Percentiles rank a stretch among this genome's conserved stretches.
Conservation (phyloP, 805 yeast species). For the Candida argentea region DNA sequence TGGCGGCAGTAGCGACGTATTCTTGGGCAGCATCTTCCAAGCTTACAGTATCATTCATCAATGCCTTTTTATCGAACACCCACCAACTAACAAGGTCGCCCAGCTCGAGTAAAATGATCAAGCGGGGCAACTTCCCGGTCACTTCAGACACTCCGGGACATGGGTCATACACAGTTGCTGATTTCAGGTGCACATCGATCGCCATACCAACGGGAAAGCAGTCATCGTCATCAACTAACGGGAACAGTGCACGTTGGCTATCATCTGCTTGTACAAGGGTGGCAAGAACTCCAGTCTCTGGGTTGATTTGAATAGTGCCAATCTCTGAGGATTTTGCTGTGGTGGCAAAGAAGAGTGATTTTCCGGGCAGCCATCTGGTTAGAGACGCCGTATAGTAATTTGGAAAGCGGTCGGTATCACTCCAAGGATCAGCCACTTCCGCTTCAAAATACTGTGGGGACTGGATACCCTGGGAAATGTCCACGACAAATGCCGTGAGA, state of each 20-base stretch:
- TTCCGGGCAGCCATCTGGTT: conserved; percentile 27
- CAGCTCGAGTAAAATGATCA: conserved; percentile 51
- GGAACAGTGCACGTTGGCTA: conserved; percentile 61
- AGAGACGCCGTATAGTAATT: conserved; percentile 34
- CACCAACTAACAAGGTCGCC: conserved; percentile 60
- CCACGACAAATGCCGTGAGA: not conserved
- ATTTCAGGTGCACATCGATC: conserved; percentile 43
- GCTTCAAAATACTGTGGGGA: conserved; percentile 5
- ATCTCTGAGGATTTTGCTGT: conserved; percentile 52
- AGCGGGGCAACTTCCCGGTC: conserved; percentile 48
- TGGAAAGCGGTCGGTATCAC: conserved; percentile 28
- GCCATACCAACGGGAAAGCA: conserved; percentile 63
- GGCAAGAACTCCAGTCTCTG: conserved; percentile 6
- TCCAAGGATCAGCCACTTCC: conserved; percentile 45
- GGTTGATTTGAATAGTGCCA: conserved; percentile 1
- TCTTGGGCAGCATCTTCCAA: no score
- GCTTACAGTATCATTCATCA: conserved; percentile 25
- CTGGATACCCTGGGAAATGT: not conserved
- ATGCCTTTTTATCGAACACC: conserved; percentile 45
- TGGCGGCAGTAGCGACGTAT: no score
- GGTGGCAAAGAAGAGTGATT: conserved; percentile 33
- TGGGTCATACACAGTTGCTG: conserved; percentile 37
- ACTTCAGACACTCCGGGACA: conserved; percentile 48
- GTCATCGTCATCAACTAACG: conserved; percentile 60
- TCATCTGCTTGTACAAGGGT: conserved; percentile 42